phyloP scores from a whole-genome alignment of 371 early-diverging fungal species.

The Zychaea mexicana region DNA sequence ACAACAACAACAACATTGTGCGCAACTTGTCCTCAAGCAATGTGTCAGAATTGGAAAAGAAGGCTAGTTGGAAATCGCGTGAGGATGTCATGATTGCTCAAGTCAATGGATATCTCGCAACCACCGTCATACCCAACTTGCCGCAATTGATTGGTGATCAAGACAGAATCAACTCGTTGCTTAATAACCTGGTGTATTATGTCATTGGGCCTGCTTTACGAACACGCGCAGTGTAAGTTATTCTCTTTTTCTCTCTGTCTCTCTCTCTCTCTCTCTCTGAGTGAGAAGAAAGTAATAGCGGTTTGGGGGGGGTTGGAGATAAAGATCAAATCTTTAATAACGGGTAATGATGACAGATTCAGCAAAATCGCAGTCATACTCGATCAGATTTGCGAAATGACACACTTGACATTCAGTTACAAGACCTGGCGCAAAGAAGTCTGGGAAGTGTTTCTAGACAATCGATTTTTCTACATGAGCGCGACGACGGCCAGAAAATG shows the following conservation, averaged over 20 bases:
- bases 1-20: too few species aligned
- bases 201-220: slow-evolving; percentile 72
- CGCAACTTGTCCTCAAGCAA: slow-evolving; percentile 42
- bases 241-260: background rate
- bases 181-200: slow-evolving; percentile 81
- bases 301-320: too few species aligned
- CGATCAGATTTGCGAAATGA: slow-evolving; percentile 58
- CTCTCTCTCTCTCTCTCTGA: background rate
- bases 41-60: slow-evolving; percentile 51
- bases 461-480: slow-evolving; percentile 72
- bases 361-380: slow-evolving; percentile 40
- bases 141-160: slow-evolving; percentile 70
- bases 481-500: slow-evolving; percentile 58
- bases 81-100: slow-evolving; percentile 57
- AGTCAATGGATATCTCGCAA: slow-evolving; percentile 50
- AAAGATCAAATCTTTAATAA: too few species aligned
- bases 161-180: slow-evolving; percentile 65
- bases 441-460: slow-evolving; percentile 80
- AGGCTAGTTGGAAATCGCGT: slow-evolving; percentile 46
- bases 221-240: slow-evolving; percentile 26
- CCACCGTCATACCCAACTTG: slow-evolving; percentile 68
- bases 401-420: slow-evolving; percentile 66
- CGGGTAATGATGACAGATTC: too few species aligned
- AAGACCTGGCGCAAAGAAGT: slow-evolving; percentile 80
- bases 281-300: too few species aligned